These are phyloP conservation scores for Hyaloscypha bicolor DNA, from an alignment of 495 filamentous ascomycete species.

Conservation along the genomic window DNA sequence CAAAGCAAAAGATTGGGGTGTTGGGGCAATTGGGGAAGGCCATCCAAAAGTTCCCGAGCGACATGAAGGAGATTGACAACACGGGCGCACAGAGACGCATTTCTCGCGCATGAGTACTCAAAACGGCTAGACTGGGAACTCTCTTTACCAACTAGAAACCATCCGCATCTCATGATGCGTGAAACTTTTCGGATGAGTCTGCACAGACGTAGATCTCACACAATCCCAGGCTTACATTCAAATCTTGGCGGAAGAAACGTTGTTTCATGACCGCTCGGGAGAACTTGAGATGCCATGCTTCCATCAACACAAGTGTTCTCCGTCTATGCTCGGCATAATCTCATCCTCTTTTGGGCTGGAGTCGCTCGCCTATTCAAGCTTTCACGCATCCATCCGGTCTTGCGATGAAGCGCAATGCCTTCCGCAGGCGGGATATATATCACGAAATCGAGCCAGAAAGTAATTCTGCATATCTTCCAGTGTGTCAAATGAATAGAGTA, in stretches of 20 bases:
- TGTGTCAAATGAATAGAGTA: too few species aligned
- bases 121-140: neutral
- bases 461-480: neutral
- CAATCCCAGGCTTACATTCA: neutral
- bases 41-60: too few species aligned
- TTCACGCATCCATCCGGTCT: neutral
- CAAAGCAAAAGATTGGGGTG: too few species aligned
- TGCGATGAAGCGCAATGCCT: neutral
- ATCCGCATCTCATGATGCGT: neutral
- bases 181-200: neutral
- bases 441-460: too few species aligned
- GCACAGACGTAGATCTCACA: neutral
- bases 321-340: neutral
- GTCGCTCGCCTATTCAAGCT: neutral
- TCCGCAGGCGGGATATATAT: too few species aligned
- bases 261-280: conserved; percentile 4
- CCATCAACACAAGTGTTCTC: neutral
- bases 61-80: too few species aligned
- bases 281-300: neutral
- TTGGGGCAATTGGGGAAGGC: too few species aligned
- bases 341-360: neutral
- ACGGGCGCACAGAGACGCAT: neutral
- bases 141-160: neutral
- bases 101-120: neutral
- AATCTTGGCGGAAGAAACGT: conserved; percentile 2